Conservation (phyloP, 2,329 filamentous ascomycete species). For the Chrysoporthe deuterocubensis region DNA sequence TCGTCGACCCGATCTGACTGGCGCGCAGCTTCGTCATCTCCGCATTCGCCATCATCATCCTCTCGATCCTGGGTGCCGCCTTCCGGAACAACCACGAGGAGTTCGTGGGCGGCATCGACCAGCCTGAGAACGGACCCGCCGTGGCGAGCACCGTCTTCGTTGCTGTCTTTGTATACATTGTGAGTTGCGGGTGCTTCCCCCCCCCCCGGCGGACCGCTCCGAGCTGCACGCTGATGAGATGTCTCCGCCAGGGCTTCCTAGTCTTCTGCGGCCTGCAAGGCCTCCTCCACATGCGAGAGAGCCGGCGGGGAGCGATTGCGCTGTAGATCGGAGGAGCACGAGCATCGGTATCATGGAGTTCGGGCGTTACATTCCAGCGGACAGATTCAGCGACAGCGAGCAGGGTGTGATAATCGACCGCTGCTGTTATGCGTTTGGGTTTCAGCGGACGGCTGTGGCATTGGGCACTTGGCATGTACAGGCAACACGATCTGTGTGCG, state of each 20-base stretch:
- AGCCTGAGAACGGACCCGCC: conserved; percentile 73
- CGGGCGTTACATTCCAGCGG: conserved; percentile 21
- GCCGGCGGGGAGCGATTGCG: conserved; percentile 81
- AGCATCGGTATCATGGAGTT: conserved; percentile 24
- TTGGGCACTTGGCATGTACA: neutral
- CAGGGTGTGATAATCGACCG: neutral
- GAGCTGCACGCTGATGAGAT: conserved; percentile 6
- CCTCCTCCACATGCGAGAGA: conserved; percentile 81
- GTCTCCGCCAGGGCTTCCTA: conserved; percentile 71
- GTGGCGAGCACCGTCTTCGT: conserved; percentile 86
- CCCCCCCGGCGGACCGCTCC: neutral
- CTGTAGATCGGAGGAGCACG: conserved; percentile 48
- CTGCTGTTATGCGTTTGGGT: neutral
- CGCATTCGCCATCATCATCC: conserved; percentile 66
- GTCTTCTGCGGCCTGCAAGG: conserved; percentile 92
- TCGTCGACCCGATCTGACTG: conserved; percentile 10
- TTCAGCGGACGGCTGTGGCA: neutral
- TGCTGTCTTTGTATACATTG: conserved; percentile 85
- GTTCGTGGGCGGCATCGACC: conserved; percentile 75
- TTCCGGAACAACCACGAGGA: conserved; percentile 82
- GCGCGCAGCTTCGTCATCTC: conserved; percentile 70
- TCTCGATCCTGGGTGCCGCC: conserved; percentile 68
- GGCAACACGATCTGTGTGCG: neutral
- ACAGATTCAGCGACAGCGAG: neutral
- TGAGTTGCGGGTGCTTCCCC: conserved; percentile 54